Evolutionary conservation across 2,329 filamentous ascomycete species (phyloP), one percentile per base, ranked within the genome.

Genomic region (Colletotrichum lupini): DNA sequence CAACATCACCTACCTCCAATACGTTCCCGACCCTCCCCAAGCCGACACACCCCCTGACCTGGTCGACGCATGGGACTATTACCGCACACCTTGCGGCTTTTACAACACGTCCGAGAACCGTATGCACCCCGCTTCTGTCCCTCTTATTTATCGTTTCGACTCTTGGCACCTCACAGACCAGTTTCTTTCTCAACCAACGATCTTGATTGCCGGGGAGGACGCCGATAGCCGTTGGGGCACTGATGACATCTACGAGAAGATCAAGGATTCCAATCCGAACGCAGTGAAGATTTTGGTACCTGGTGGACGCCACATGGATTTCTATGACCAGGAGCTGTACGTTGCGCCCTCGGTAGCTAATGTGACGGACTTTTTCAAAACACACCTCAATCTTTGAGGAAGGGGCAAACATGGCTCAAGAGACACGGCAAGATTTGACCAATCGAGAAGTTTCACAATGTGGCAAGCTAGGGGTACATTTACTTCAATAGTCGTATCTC

Each of bases 31-130:
- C 19, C 37, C 52, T 9, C 68, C 88, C 83, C 16, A 84, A 86
- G 9, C 32, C 9, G 9, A 87, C 84, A 6, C 87, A 80, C 14
- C 82, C 80, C 2, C 79, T 64, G 5, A 85, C 84, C 73, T 75
- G 42, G 57, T 53, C 12, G 72, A 76, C 19, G 70, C 62, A 1
- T 68, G 57, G 11, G 67, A 71, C 22, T 77, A 77, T 60, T 76
- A 77, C 58, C 58, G 60, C 19, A 75, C 75, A 0, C 37, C 59
- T 24, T 72, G 76, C 8, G 76, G 72, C 5, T 46, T 65, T 12
- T 72, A 76, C 55, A 67, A 67, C 12, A 59, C 19, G 9, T 58
- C 64, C 8, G 11, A 53, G 26, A 67, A 67, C 37, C 14, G 22
- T 5, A 60, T 67, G 64, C 22, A 28, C 9, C 7, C 9, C 14